Base-by-base conservation (phyloP, 345 rosid species). In the Gossypium stocksii region DNA sequence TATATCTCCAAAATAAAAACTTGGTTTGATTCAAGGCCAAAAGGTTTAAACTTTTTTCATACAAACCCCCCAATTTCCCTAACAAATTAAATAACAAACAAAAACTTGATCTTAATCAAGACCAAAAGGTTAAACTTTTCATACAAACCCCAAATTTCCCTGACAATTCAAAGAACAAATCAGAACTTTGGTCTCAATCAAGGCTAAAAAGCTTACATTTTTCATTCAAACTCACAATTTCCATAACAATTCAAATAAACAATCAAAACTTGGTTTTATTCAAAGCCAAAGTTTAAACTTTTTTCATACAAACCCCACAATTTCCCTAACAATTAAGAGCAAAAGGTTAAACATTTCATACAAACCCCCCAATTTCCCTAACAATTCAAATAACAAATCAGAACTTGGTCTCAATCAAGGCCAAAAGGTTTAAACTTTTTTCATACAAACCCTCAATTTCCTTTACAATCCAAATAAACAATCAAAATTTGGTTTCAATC, bases 21-120 rank as follows among this genome's bases (percentile, higher is more conserved):
- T 53, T 34, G 61, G 12, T 67, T 48, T 8, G 51, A 64, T 44
- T 48, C 19, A 14, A 67, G 64, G 61, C 74, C 74, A 71, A 54
- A 70, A 16, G 2, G 3, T n/a, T 54, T 13, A n/a, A 54, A n/a
- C 7, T 4, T 5, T 41, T 38, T 41, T 19, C 38, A 13, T 19
- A 19, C 19, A 57, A 56, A 57, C 27, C 62, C 38, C 29, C 45
- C 25, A 44, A 44, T 20, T 44, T 45, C 15, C n/a, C 11, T 3
- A 23, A 34, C 14, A 27, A 52, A 16, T 17, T 2, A 66, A 34
- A 53, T 43, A 75, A 75, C 7, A 34, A 6, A 34, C 7, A 4
- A 49, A 29, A 68, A 68, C 61, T 53, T 34, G 61, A 6, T 67
- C 48, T 15, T 49, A 64, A 66, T 48, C 13, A 14, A 67, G 52